Base-by-base conservation (phyloP, 73 alveolate genomes). In the Paramecium octaurelia region DNA sequence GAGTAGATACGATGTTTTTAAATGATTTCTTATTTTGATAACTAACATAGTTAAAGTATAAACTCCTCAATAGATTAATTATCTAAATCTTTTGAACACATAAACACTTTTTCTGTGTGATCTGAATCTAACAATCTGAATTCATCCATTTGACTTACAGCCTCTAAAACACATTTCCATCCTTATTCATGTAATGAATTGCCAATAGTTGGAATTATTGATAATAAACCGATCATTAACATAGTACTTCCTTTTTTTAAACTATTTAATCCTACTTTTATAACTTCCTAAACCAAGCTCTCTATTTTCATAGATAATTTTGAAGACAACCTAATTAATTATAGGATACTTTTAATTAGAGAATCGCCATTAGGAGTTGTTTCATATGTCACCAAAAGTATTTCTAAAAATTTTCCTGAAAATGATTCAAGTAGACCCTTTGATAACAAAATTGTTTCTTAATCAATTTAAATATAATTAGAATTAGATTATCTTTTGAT, bases 11-110 rank as follows among this genome's bases (percentile, higher is more conserved):
- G 96, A 75, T 95, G 73, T 10, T 93, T 95, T 35, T 64, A 29
- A 68, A 76, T 92, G 23, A 96, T 93, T 87, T 96, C 98, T 38
- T 93, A 95, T 90, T 90, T 93, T 18, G 98, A 96, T 14, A 96
- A 93, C 23, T 85, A 58, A 40, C 95, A 86, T 11, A 96, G 92
- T 14, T 71, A 54, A 14, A 38, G 38, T 21, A 96, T 95, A 92
- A 96, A 96, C 21, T 95, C 98, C 10, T 76, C 70, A 84, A 96
- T 96, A 8, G 96, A 93, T 24, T 90, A 93, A 36, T 92, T 90
- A 42, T 96, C 97, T 36, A 96, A 88, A 40, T 92, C 71, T 9
- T 86, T 88, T 54, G 96, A 77, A 85, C 91, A 85, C 36, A 77
- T 60, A 58, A 93, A 93, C 11, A 96, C 93, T 54, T 92, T 57